phyloP scores from a whole-genome alignment of 441 rosid species.

The Kokia cookei region DNA sequence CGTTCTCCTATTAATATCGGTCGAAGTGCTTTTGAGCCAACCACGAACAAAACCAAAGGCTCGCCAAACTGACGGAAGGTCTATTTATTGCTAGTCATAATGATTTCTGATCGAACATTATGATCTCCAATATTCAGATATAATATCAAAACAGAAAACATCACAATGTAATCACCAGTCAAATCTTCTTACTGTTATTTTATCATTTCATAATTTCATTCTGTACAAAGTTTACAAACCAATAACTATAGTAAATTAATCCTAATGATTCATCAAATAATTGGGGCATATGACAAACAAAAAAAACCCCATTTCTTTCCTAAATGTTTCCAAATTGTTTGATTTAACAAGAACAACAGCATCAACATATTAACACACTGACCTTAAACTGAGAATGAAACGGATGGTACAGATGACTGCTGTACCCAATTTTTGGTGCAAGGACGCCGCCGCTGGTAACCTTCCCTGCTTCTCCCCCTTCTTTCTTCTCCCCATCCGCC shows the following conservation, averaged over 20 bases:
- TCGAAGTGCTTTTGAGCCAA: background rate
- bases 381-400: slow-evolving; percentile 99
- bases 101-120: background rate
- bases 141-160: background rate
- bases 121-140: background rate
- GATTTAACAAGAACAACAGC: slow-evolving; percentile 27
- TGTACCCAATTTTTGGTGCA: slow-evolving; percentile 30
- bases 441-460: slow-evolving; percentile 33
- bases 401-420: slow-evolving; percentile 84
- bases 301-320: slow-evolving; percentile 24
- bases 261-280: slow-evolving; percentile 13
- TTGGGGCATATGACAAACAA: slow-evolving; percentile 10
- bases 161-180: background rate
- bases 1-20: background rate
- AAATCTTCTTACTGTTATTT: background rate
- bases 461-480: slow-evolving; percentile 52
- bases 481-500: slow-evolving; percentile 56
- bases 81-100: background rate
- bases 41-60: background rate
- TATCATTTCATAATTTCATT: slow-evolving; percentile 16
- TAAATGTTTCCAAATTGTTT: slow-evolving; percentile 16
- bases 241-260: slow-evolving; percentile 7
- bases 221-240: slow-evolving; percentile 38
- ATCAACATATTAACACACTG: slow-evolving; percentile 46
- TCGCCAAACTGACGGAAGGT: background rate